phyloP scores from a whole-genome alignment of 495 filamentous ascomycete genomes.

The Bathelium albidoporum region DNA sequence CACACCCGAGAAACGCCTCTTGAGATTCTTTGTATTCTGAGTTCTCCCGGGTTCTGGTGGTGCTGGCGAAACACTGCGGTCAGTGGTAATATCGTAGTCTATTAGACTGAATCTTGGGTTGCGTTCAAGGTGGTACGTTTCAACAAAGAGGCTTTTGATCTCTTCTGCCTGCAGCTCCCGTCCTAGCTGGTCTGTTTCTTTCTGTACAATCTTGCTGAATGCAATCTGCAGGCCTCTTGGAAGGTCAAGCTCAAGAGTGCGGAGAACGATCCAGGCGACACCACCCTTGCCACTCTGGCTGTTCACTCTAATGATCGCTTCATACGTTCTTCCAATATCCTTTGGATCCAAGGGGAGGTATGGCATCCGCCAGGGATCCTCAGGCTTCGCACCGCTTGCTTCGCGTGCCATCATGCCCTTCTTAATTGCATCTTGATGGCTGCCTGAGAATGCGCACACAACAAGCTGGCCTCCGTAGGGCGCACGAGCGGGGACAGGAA shows the following conservation, averaged over 20 bases:
- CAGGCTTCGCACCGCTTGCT: conserved; percentile 43
- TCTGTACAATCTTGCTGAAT: conserved; percentile 81
- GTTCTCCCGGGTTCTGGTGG: conserved; percentile 57
- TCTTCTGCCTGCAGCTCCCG: conserved; percentile 76
- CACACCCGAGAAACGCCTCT: conserved; percentile 78
- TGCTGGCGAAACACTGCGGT: conserved; percentile 67
- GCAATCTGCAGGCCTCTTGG: conserved; percentile 88
- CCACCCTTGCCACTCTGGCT: conserved; percentile 93
- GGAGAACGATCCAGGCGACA: conserved; percentile 87
- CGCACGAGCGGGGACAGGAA: conserved; percentile 77
- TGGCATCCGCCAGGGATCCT: conserved; percentile 62
- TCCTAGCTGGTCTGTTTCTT: conserved; percentile 57
- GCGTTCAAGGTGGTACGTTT: conserved; percentile 68
- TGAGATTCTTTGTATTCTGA: conserved; percentile 63
- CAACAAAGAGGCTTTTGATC: conserved; percentile 76
- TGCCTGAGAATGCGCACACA: conserved; percentile 80
- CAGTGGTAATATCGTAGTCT: conserved; percentile 84
- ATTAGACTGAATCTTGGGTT: conserved; percentile 79
- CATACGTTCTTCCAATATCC: conserved; percentile 92
- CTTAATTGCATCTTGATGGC: conserved; percentile 96
- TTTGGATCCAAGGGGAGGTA: conserved; percentile 90
- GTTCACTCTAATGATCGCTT: conserved; percentile 96
- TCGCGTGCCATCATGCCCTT: conserved; percentile 80
- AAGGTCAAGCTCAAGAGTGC: conserved; percentile 79
- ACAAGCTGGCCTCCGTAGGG: conserved; percentile 88